Evolutionary conservation across 768 basidiomycete species (phyloP).

Genomic region (Mycena crocata): DNA sequence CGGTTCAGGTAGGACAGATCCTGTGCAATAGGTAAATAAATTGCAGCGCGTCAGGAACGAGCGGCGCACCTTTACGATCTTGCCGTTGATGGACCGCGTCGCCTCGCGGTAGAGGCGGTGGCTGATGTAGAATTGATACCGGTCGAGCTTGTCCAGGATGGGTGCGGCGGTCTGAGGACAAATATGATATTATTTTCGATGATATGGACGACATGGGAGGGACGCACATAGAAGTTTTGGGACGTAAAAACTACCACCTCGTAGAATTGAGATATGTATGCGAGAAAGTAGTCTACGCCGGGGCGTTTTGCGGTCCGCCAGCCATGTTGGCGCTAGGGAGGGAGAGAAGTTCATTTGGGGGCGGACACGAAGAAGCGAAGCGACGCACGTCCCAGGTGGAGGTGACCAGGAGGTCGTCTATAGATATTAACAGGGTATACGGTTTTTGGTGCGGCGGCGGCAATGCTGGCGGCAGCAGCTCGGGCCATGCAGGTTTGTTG

Average conservation of each 20-base stretch:
- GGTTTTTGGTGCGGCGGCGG: conserved; percentile 88
- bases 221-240: conserved; percentile 87
- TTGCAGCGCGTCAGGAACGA: not conserved
- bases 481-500: conserved; percentile 93
- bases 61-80: conserved; percentile 80
- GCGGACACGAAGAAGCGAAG: not conserved
- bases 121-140: conserved; percentile 88
- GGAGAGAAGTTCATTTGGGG: conserved; percentile 14
- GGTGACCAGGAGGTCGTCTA: conserved; percentile 92
- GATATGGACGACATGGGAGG: conserved; percentile 3
- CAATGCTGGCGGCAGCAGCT: conserved; percentile 88
- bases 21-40: conserved; percentile 47
- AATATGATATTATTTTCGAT: conserved; percentile 7
- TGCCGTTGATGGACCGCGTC: conserved; percentile 84
- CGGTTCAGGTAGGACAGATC: conserved; percentile 96
- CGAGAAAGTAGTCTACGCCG: conserved; percentile 98
- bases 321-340: conserved; percentile 82
- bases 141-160: conserved; percentile 93
- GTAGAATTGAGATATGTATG: conserved; percentile 97
- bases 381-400: conserved; percentile 95
- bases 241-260: conserved; percentile 97
- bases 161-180: conserved; percentile 83
- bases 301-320: conserved; percentile 99
- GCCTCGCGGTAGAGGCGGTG: conserved; percentile 95
- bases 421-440: conserved; percentile 90